Conservation (phyloP, 805 yeast species). For the Nakazawaea holstii region DNA sequence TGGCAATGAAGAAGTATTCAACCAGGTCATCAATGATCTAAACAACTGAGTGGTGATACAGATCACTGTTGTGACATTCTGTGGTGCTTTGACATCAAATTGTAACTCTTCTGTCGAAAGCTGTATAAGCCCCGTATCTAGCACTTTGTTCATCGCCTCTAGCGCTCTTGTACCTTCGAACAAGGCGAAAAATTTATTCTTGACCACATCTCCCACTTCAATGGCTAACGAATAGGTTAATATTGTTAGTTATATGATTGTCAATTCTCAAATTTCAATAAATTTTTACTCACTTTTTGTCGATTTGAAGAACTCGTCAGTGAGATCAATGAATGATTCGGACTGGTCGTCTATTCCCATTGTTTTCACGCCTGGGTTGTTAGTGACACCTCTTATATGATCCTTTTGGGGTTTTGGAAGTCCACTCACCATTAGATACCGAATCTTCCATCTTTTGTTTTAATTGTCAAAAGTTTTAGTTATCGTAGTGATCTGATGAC, state of each 20-base stretch:
- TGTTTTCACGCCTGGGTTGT: not conserved
- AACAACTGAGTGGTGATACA: conserved; percentile 51
- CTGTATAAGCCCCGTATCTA: conserved; percentile 73
- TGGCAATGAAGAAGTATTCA: conserved; percentile 67
- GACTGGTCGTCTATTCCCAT: conserved; percentile 4
- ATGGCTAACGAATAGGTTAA: conserved; percentile 21
- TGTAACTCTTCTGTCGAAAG: conserved; percentile 36
- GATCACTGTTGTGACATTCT: conserved; percentile 34
- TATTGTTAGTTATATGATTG: conserved; percentile 9
- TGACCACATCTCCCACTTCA: conserved; percentile 50
- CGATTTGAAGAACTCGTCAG: conserved; percentile 40
- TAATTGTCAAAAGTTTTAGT: not conserved
- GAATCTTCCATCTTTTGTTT: not conserved
- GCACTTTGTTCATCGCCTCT: conserved; percentile 63
- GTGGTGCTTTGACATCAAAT: conserved; percentile 38
- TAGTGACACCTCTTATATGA: not conserved
- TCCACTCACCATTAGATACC: not conserved
- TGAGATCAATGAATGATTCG: conserved; percentile 42
- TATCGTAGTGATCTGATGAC: not conserved
- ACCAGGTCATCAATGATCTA: conserved; percentile 63
- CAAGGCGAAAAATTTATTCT: conserved; percentile 55
- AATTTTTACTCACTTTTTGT: conserved; percentile 17
- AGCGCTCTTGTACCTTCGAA: conserved; percentile 85
- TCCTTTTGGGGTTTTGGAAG: not conserved
- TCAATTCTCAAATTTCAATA: not conserved